Evolutionary conservation across 768 basidiomycete genomes (phyloP).

Genomic region (Collybia sordida): DNA sequence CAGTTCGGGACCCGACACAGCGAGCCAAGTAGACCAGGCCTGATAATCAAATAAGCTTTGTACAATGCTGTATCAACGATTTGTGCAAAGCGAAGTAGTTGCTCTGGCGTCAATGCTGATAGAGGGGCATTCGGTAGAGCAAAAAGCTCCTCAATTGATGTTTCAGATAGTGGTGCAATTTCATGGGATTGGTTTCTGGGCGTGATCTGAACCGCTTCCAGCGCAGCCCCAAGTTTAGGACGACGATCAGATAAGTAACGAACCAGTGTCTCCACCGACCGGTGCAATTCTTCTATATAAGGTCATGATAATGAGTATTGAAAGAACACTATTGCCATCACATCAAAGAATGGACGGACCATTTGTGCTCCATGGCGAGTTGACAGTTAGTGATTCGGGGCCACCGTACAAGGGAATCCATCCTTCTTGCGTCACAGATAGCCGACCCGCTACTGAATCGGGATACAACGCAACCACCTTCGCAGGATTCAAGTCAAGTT

Average conservation of each 20-base stretch:
- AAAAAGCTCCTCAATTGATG: constrained; percentile 74
- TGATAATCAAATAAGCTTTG: constrained; percentile 84
- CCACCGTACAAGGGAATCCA: constrained; percentile 91
- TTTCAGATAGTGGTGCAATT: constrained; percentile 68
- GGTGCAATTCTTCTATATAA: constrained; percentile 53
- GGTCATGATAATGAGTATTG: not conserved
- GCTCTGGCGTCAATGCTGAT: constrained; percentile 72
- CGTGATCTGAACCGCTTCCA: constrained; percentile 67
- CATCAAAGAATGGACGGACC: constrained; percentile 23
- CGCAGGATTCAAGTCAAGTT: constrained; percentile 89
- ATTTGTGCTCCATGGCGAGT: constrained; percentile 28
- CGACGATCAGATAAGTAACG: constrained; percentile 88
- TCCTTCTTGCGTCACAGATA: constrained; percentile 62
- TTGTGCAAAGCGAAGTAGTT: constrained; percentile 86
- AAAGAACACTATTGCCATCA: not conserved
- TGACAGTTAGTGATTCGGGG: constrained; percentile 29
- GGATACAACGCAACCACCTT: constrained; percentile 92
- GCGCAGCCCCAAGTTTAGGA: constrained; percentile 79
- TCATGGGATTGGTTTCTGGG: constrained; percentile 67
- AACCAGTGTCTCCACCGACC: constrained; percentile 85
- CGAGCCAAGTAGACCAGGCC: constrained; percentile 79
- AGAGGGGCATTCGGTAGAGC: constrained; percentile 75
- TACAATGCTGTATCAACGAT: constrained; percentile 95
- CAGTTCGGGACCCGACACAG: constrained; percentile 92
- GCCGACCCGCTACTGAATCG: constrained; percentile 73